phyloP scores from a whole-genome alignment of 495 filamentous ascomycete genomes.

The Jackrogersella multiformis region DNA sequence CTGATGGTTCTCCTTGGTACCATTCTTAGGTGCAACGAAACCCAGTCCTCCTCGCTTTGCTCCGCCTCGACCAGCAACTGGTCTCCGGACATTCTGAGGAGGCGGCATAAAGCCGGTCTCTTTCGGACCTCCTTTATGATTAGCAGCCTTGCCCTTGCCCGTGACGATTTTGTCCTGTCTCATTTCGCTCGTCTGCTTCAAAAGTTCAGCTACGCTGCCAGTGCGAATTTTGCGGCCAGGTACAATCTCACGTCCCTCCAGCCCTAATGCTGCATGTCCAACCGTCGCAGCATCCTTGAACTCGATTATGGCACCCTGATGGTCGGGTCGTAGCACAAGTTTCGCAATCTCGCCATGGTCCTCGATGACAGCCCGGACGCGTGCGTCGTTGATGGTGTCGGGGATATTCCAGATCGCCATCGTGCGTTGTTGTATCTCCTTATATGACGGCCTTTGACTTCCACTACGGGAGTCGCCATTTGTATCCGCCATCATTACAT shows the following conservation, averaged over 20 bases:
- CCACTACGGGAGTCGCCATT: slow-evolving; percentile 30
- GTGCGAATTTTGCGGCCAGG: slow-evolving; percentile 71
- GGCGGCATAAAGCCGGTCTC: slow-evolving; percentile 57
- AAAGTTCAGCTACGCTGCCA: slow-evolving; percentile 75
- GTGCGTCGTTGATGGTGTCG: slow-evolving; percentile 75
- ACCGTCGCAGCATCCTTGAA: slow-evolving; percentile 73
- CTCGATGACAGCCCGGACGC: slow-evolving; percentile 71
- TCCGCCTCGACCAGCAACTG: slow-evolving; percentile 63
- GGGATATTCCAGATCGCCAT: slow-evolving; percentile 73
- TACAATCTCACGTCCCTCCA: slow-evolving; percentile 76
- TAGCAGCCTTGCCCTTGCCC: slow-evolving; percentile 49
- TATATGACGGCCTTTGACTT: slow-evolving; percentile 31
- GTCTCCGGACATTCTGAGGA: slow-evolving; percentile 65
- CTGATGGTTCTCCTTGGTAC: slow-evolving; percentile 43
- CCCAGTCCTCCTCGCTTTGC: slow-evolving; percentile 65
- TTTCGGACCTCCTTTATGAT: slow-evolving; percentile 49
- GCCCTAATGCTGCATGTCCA: slow-evolving; percentile 76
- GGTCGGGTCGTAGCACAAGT: slow-evolving; percentile 73
- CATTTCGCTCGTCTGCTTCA: slow-evolving; percentile 65
- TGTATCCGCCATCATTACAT: slow-evolving; percentile 45
- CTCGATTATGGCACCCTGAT: slow-evolving; percentile 89
- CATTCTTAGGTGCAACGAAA: slow-evolving; percentile 49
- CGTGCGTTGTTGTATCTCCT: slow-evolving; percentile 59
- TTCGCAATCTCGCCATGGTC: slow-evolving; percentile 72
- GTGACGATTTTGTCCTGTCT: slow-evolving; percentile 61